Evolutionary conservation across 306 rosid species (phyloP).

Genomic region (Citrullus mucosospermus): DNA sequence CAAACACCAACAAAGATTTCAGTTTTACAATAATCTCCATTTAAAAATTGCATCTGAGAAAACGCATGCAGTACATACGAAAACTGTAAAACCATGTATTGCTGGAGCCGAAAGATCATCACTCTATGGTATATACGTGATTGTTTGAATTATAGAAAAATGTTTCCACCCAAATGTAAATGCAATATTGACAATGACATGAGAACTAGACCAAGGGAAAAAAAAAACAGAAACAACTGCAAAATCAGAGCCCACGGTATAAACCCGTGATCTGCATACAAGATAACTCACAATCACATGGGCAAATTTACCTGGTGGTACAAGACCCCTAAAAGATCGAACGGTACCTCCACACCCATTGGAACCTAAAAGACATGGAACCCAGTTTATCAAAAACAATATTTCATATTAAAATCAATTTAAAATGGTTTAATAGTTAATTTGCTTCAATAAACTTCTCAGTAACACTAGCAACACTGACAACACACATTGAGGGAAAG

Average conservation of each 20-base stretch:
- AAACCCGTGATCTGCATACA: conserved; percentile 11
- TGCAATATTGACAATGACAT: not conserved
- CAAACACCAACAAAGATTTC: conserved; percentile 6
- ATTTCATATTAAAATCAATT: not conserved
- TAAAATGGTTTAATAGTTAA: not conserved
- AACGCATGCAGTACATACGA: not conserved
- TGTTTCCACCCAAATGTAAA: not conserved
- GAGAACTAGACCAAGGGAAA: not conserved
- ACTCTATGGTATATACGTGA: not conserved
- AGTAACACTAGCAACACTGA: not conserved
- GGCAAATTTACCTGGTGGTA: conserved; percentile 63
- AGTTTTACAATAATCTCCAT: not conserved
- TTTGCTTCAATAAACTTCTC: not conserved
- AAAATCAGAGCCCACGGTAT: not conserved
- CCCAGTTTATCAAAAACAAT: not conserved
- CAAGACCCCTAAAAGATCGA: conserved; percentile 62
- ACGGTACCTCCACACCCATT: conserved; percentile 83
- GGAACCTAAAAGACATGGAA: conserved; percentile 36
- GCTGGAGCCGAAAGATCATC: not conserved
- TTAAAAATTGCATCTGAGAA: not conserved
- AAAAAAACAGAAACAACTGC: not conserved
- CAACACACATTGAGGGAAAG: not conserved
- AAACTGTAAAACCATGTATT: not conserved
- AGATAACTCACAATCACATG: not conserved
- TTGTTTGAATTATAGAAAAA: not conserved